Evolutionary conservation across 768 basidiomycete genomes (phyloP).

Genomic region (Panellus pusillus): DNA sequence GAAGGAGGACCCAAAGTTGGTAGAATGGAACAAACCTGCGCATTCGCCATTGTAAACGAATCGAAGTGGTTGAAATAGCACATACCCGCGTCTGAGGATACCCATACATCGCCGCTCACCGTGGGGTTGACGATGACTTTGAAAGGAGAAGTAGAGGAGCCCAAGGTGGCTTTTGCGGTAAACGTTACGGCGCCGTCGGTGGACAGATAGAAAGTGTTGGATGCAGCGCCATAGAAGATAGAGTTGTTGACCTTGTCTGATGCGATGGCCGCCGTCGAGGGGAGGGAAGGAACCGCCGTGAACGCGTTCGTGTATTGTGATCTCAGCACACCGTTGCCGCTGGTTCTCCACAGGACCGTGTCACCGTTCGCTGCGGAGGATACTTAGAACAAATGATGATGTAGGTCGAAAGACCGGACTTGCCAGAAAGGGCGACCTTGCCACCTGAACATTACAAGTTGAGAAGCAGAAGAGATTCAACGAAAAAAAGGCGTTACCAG

Average conservation of each 20-base stretch:
- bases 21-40: conserved; percentile 54
- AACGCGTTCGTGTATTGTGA: conserved; percentile 53
- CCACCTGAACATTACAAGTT: conserved; percentile 26
- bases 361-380: conserved; percentile 46
- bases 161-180: conserved; percentile 40
- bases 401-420: background rate
- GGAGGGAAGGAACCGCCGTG: conserved; percentile 49
- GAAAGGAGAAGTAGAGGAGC: conserved; percentile 46
- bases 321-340: conserved; percentile 47
- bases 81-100: conserved; percentile 47
- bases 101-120: conserved; percentile 63
- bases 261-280: conserved; percentile 54
- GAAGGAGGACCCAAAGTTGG: conserved; percentile 50
- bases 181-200: conserved; percentile 58
- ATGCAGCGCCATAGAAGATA: conserved; percentile 60
- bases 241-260: conserved; percentile 60
- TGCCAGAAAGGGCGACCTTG: conserved; percentile 19
- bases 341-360: conserved; percentile 59
- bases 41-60: too few species aligned
- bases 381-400: background rate
- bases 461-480: background rate
- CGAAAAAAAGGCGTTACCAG: conserved; percentile 12
- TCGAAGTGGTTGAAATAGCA: too few species aligned
- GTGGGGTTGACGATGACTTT: conserved; percentile 56
- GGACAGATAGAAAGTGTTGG: conserved; percentile 59